Evolutionary conservation across 495 filamentous ascomycete species (phyloP), one percentile per base, ranked within the genome.

Genomic region (Penicillium mononematosum): DNA sequence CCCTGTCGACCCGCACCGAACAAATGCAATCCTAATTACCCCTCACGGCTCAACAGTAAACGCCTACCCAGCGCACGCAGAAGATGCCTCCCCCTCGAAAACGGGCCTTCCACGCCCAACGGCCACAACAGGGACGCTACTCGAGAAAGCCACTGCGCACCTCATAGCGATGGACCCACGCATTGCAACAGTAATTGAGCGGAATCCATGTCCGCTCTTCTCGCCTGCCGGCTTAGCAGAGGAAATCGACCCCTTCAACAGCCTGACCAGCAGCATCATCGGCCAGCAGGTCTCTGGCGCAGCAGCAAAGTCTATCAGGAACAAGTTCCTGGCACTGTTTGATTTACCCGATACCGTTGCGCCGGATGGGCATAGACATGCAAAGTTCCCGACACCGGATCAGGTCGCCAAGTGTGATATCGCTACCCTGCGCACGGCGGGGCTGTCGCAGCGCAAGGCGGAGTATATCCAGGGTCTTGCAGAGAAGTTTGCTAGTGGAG

Each of bases 241-340:
- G 73, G 74, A 84, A 59, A 81, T 96, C 58, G 89, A 98, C 69
- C 93, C 94, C 4, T 98, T 97, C 67, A 85, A 84, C 50, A 86
- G 85, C 52, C 80, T 98, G 41, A 80, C 81, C 24, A 89, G 84
- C 68, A 87, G 91, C 45, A 97, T 98, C 62, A 96, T 98, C 56
- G 90, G 90, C 44, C 94, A 98, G 70, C 94, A 98, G 70, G 93
- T 98, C 12, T 94, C 91, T 17, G 91, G 93, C 17, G 90, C 91
- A 4, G 94, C 94, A 3, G 95, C 94, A 24, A 87, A 82, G 56
- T 86, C 88, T 5, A 97, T 98, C 66, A 90, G 91, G 59, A 82
- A 81, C 14, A 92, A 88, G 61, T 98, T 98, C 71, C 75, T 96
- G 38, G 77, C 76, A 12, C 76, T 97, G n/a, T 96, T 96, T 69